Percentiles rank a stretch among this genome's conserved stretches.
Conservation (phyloP, 345 rosid species). For the Brassica juncea region DNA sequence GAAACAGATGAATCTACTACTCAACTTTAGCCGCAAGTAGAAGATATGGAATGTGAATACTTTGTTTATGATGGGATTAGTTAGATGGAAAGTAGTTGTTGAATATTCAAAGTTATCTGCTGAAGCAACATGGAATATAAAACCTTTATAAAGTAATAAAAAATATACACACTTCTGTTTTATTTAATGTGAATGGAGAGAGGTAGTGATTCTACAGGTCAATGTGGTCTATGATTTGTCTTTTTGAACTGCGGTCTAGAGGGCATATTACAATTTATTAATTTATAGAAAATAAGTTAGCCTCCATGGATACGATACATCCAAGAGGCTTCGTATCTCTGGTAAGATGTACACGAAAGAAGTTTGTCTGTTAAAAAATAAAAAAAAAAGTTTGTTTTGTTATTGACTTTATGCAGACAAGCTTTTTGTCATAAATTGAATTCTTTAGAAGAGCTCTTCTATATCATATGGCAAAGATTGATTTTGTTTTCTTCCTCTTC, state of each 20-base stretch:
- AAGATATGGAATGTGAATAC: neutral
- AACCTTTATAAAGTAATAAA: neutral
- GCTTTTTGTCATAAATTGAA: conserved; percentile 11
- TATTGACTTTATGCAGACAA: conserved; percentile 26
- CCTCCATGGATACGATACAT: conserved; percentile 16
- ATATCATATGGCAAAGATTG: conserved; percentile 28
- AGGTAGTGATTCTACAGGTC: neutral
- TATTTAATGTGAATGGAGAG: neutral
- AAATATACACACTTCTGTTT: neutral
- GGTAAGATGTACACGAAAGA: conserved; percentile 8
- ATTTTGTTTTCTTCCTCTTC: conserved; percentile 22
- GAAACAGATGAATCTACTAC: neutral
- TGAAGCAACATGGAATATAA: neutral
- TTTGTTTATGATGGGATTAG: neutral
- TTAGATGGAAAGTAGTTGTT: neutral
- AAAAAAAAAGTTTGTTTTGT: conserved; percentile 20
- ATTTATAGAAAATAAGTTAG: neutral
- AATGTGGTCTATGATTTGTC: neutral
- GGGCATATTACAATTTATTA: neutral
- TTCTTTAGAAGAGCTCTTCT: conserved; percentile 7
- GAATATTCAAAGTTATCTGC: neutral
- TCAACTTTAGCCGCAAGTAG: neutral
- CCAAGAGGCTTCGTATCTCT: conserved; percentile 10
- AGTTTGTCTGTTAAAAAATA: conserved; percentile 14
- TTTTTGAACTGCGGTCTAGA: neutral